Percentiles rank a stretch among this genome's conserved stretches.
Evolutionary conservation across 75 land plant genomes (phyloP).

Genomic region (Cryptomeria japonica): DNA sequence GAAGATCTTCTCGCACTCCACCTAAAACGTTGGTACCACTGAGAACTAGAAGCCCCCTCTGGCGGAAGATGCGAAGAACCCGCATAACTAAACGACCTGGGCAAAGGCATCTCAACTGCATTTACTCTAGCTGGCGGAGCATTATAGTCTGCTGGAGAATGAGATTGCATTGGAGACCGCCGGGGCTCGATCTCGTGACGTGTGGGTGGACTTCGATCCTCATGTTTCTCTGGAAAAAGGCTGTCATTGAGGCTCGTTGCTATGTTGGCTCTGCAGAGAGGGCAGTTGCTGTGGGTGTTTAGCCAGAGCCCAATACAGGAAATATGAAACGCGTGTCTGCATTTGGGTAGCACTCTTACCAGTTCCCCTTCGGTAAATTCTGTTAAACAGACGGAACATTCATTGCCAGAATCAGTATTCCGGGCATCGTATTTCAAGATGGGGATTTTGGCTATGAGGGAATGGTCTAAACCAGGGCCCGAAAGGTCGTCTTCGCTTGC

Average conservation of each 20-base stretch:
- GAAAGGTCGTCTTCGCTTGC: neutral
- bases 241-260: neutral
- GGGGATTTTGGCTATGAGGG: neutral
- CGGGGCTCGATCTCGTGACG: neutral
- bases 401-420: neutral
- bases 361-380: constrained; percentile 27
- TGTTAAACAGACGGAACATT: constrained; percentile 41
- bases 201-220: neutral
- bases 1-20: neutral
- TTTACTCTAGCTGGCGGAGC: neutral
- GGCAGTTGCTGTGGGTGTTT: constrained; percentile 37
- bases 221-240: neutral
- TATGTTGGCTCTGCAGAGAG: constrained; percentile 22
- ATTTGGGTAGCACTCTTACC: constrained; percentile 30
- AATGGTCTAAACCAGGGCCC: neutral
- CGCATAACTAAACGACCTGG: neutral
- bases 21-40: neutral
- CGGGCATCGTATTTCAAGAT: neutral
- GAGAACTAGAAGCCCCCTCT: neutral
- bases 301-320: constrained; percentile 52
- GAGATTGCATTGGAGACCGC: too few relatives aligned
- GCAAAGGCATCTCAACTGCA: neutral
- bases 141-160: neutral
- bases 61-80: neutral
- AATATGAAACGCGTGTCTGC: constrained; percentile 39